Evolutionary conservation across 2,329 filamentous ascomycete species (phyloP).

Genomic region (Pestalotiopsis sp.): DNA sequence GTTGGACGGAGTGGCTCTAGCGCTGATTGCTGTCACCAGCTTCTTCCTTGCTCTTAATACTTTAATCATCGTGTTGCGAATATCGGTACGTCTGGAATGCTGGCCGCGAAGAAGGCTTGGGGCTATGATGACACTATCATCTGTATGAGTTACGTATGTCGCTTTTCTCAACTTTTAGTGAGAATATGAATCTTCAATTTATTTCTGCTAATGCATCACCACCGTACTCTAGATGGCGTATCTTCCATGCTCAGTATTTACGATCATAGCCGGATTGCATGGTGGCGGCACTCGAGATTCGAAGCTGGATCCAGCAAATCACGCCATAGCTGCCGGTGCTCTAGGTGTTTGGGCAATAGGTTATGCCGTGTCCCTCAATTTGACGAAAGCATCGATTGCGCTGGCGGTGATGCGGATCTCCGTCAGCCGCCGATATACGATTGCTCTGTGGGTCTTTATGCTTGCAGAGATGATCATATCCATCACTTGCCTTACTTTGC

Average conservation of each 20-base stretch:
- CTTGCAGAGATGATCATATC: neutral
- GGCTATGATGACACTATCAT: too few relatives aligned
- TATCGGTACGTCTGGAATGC: too few relatives aligned
- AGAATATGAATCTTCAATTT: too few relatives aligned
- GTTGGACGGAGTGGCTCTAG: too few relatives aligned
- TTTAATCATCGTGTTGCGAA: too few relatives aligned
- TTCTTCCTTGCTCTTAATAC: too few relatives aligned
- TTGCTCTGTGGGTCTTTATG: constrained; percentile 3
- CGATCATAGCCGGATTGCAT: neutral
- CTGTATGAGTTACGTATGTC: too few relatives aligned
- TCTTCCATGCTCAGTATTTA: neutral
- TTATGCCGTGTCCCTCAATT: constrained; percentile 7
- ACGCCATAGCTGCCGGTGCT: constrained; percentile 3
- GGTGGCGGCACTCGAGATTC: constrained; percentile 10
- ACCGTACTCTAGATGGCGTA: neutral
- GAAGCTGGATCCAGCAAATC: neutral
- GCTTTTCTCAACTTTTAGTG: too few relatives aligned
- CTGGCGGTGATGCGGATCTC: constrained; percentile 8
- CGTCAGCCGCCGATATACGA: constrained; percentile 4
- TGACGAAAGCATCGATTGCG: constrained; percentile 12
- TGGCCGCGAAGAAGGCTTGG: too few relatives aligned
- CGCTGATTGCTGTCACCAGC: too few relatives aligned
- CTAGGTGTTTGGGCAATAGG: constrained; percentile 9
- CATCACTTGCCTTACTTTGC: neutral
- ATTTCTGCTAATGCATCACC: too few relatives aligned